phyloP scores from a whole-genome alignment of 306 rosid genomes.

The Trifolium subterraneum region DNA sequence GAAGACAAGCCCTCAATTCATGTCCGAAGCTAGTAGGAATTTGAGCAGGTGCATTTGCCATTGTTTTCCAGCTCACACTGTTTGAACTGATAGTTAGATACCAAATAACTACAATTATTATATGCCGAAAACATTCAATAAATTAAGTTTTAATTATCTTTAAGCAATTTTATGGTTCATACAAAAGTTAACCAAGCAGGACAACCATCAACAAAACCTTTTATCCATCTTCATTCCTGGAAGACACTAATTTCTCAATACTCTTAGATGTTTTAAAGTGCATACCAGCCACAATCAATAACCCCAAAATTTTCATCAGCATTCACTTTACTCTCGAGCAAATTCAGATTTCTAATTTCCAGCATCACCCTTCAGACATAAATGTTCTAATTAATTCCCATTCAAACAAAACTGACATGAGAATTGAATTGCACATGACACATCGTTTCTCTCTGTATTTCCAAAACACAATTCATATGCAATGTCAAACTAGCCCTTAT shows the following conservation, averaged over 20 bases:
- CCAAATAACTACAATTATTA: background rate
- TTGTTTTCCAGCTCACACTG: constrained; percentile 37
- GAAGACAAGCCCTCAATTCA: constrained; percentile 94
- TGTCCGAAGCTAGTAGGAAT: constrained; percentile 94
- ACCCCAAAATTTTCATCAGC: background rate
- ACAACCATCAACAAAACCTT: background rate
- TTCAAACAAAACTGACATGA: too few relatives aligned
- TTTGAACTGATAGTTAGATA: constrained; percentile 4
- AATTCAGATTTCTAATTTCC: background rate
- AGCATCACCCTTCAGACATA: background rate
- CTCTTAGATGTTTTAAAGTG: too few relatives aligned
- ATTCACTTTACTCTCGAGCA: background rate
- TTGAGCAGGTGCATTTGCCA: constrained; percentile 76
- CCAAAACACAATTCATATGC: background rate
- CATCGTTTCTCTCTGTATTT: background rate
- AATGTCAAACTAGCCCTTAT: background rate
- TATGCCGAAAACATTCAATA: background rate
- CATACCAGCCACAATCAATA: background rate
- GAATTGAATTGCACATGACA: too few relatives aligned
- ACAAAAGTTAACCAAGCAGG: background rate
- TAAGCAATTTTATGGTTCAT: background rate
- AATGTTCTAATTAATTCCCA: background rate
- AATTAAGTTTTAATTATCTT: background rate
- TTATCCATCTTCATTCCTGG: background rate
- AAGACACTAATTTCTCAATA: too few relatives aligned